Conservation (phyloP, 306 rosid species). For the Betula pendula region DNA sequence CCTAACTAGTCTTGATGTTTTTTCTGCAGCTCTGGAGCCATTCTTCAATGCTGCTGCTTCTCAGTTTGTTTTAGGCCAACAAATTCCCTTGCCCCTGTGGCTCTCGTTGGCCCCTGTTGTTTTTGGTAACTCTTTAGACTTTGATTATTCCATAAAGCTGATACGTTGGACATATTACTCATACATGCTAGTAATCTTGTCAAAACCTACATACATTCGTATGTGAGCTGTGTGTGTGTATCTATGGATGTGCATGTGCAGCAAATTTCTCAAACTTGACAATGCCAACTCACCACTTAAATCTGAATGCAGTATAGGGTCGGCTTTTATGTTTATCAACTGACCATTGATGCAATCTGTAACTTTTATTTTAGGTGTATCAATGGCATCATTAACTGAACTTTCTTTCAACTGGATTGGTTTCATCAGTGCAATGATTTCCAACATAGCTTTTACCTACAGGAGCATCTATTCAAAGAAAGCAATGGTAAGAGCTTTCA, state of each 20-base stretch:
- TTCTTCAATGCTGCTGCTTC: slow-evolving; percentile 97
- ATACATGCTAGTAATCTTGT: background rate
- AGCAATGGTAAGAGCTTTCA: slow-evolving; percentile 60
- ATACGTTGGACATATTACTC: background rate
- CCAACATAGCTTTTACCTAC: slow-evolving; percentile 90
- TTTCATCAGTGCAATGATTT: slow-evolving; percentile 90
- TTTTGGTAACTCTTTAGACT: slow-evolving; percentile 50
- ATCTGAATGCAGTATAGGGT: background rate
- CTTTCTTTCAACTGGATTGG: slow-evolving; percentile 95
- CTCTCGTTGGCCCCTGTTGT: slow-evolving; percentile 94
- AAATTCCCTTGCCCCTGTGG: slow-evolving; percentile 79
- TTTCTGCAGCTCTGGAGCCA: slow-evolving; percentile 80
- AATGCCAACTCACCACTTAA: background rate
- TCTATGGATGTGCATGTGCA: background rate
- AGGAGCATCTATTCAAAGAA: slow-evolving; percentile 84
- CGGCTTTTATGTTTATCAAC: background rate
- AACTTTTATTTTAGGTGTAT: slow-evolving; percentile 62
- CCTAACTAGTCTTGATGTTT: background rate
- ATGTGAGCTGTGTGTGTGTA: background rate
- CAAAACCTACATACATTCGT: background rate
- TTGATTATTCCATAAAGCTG: background rate
- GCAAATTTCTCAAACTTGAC: background rate
- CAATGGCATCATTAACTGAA: slow-evolving; percentile 95
- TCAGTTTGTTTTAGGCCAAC: slow-evolving; percentile 84
- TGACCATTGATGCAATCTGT: slow-evolving; percentile 14